Base-by-base conservation (phyloP, 352 stramenopile species). In the Phytophthora cajani region DNA sequence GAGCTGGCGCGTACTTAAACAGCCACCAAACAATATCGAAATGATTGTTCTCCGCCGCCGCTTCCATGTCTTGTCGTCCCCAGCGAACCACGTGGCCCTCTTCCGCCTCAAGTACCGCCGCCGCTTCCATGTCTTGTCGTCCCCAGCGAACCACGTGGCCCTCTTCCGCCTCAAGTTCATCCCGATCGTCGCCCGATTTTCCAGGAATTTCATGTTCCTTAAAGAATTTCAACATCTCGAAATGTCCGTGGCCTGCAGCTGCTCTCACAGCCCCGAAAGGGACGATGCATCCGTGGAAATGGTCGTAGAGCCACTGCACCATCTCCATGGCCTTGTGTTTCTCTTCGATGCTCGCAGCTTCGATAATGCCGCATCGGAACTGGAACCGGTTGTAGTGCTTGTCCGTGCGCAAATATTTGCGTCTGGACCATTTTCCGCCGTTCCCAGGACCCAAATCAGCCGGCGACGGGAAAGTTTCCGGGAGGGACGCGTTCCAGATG, bases 401-500 rank as follows among this genome's bases (percentile, higher is more conserved):
- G 17, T 67, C 50, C 8, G 60, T 46, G 10, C 33, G 60, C 12
- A 60, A 27, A 25, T 60, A 67, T n/a, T 40, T 40, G 8, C 49
- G 19, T 52, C 59, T 40, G 32, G 59, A 47, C 59, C 59, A 66
- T 27, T 46, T 42, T 5, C 12, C 49, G 1, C 59, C 49, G 21
- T 53, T 12, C 1, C 49, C 49, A 53, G 36, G 33, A 58, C 59
- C 59, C 8, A n/a, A 30, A 32, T 66, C 36, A 21, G 49, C 33
- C 2, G 59, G 49, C 3, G 59, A 66, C 14, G 33, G 17, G 19
- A 47, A 36, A 4, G 9, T 53, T 25, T 54, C 32, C 10, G 60
- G 36, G 14, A 27, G 10, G 9, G 14, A 59, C 6, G 5, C 14
- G 25, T 55, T 46, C 61, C 61, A 67, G 27, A 55, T 67, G 1